Conservation (phyloP, 2,329 filamentous ascomycete species). For the Stylonectria norvegica region DNA sequence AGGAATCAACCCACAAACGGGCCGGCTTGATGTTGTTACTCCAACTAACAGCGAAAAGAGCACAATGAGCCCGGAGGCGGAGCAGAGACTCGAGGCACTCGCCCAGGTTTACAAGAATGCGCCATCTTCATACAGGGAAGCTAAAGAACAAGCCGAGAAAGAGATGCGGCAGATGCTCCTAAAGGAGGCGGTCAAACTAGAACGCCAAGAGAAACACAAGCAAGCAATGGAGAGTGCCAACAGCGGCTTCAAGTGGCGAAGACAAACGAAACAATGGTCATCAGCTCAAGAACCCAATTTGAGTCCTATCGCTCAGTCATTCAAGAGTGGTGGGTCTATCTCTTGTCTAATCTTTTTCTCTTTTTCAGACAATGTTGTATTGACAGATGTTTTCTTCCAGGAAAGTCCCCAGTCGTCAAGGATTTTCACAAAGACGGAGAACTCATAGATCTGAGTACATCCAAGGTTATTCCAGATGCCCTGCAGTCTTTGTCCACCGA, state of each 20-base stretch:
- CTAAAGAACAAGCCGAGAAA: conserved; percentile 45
- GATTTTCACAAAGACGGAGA: conserved; percentile 1
- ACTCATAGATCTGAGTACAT: conserved; percentile 13
- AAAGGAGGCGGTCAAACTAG: conserved; percentile 37
- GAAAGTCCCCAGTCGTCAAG: conserved; percentile 3
- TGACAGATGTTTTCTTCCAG: conserved; percentile 14
- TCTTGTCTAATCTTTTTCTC: conserved; percentile 22
- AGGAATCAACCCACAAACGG: conserved; percentile 55
- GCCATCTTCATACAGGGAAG: conserved; percentile 34
- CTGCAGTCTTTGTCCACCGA: too few species aligned
- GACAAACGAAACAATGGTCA: conserved; percentile 47
- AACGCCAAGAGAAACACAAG: conserved; percentile 43
- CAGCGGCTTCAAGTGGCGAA: conserved; percentile 42
- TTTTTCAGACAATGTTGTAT: neutral
- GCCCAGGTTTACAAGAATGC: conserved; percentile 33
- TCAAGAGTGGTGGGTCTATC: conserved; percentile 20
- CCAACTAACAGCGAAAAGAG: conserved; percentile 47
- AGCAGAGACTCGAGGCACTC: conserved; percentile 32
- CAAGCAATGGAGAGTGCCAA: conserved; percentile 30
- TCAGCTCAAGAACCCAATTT: conserved; percentile 48
- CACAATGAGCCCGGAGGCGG: conserved; percentile 29
- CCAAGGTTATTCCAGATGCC: conserved; percentile 1
- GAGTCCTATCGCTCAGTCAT: conserved; percentile 48
- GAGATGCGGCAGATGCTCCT: conserved; percentile 34
- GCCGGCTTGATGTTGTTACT: conserved; percentile 49